Evolutionary conservation across 2,329 filamentous ascomycete species (phyloP).

Genomic region (Pezicula neosporulosa): DNA sequence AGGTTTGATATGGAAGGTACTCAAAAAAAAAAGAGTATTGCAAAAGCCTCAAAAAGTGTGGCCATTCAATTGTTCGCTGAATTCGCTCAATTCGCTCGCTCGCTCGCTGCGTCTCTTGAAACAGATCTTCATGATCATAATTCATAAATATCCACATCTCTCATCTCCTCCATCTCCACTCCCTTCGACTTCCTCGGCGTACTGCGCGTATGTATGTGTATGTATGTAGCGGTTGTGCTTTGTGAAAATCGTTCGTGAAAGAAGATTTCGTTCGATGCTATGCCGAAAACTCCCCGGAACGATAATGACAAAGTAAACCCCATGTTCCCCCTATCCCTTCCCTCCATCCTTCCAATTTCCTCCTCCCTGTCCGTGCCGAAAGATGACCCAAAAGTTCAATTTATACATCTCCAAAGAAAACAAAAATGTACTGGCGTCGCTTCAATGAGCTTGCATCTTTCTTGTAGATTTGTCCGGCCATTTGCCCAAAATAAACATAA

Average conservation of each 20-base stretch:
- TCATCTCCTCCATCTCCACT: too few relatives aligned
- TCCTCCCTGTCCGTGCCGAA: not conserved
- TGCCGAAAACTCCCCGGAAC: too few relatives aligned
- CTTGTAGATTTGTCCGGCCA: not conserved
- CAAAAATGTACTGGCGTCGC: not conserved
- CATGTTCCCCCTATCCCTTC: not conserved
- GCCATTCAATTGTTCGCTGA: constrained; percentile 8
- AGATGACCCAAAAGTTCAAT: not conserved
- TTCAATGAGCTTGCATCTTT: not conserved
- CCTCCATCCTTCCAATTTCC: not conserved
- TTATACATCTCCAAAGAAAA: not conserved
- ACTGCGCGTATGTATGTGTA: too few relatives aligned
- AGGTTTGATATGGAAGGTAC: not conserved
- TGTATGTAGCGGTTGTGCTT: too few relatives aligned
- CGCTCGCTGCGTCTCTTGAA: constrained; percentile 12
- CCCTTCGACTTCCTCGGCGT: too few relatives aligned
- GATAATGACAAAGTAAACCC: not conserved
- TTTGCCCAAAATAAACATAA: not conserved
- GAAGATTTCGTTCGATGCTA: too few relatives aligned
- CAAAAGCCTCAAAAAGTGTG: constrained; percentile 13
- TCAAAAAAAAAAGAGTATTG: constrained; percentile 19
- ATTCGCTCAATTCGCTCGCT: constrained; percentile 16
- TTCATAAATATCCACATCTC: too few relatives aligned
- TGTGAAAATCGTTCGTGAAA: too few relatives aligned
- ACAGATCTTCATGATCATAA: too few relatives aligned